Evolutionary conservation across 2,329 filamentous ascomycete species (phyloP).

Genomic region (Bipolaris bicolor): DNA sequence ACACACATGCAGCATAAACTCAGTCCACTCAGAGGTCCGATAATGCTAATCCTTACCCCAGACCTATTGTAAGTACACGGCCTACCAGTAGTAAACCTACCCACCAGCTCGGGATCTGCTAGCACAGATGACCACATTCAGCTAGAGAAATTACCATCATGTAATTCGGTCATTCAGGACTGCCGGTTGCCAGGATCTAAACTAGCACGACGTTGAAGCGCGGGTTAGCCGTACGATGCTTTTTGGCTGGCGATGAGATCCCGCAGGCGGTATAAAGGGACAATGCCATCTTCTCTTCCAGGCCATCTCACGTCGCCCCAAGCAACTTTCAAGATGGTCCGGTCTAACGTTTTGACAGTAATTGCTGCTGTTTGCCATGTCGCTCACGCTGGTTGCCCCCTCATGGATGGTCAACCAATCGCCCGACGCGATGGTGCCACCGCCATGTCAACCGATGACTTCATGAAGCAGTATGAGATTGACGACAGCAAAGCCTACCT

Average conservation of each 20-base stretch:
- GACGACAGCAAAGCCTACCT: constrained; percentile 45
- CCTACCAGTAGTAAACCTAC: not conserved
- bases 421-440: constrained; percentile 32
- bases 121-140: constrained; percentile 1
- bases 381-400: constrained; percentile 43
- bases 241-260: not conserved
- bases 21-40: constrained; percentile 19
- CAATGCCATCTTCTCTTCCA: not conserved
- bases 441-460: constrained; percentile 38
- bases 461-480: constrained; percentile 46
- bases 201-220: constrained; percentile 1
- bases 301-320: not conserved
- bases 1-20: constrained; percentile 2
- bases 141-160: constrained; percentile 8
- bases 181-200: not conserved
- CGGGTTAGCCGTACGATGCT: not conserved
- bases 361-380: constrained; percentile 32
- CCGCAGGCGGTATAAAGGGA: constrained; percentile 23
- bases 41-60: constrained; percentile 19
- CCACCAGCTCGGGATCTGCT: constrained; percentile 1
- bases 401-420: constrained; percentile 44
- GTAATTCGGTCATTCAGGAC: constrained; percentile 5
- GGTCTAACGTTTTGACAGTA: constrained; percentile 29
- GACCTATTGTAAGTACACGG: not conserved
- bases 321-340: constrained; percentile 31